Evolutionary conservation across 768 basidiomycete species (phyloP).

Genomic region (Nidularia sp.): DNA sequence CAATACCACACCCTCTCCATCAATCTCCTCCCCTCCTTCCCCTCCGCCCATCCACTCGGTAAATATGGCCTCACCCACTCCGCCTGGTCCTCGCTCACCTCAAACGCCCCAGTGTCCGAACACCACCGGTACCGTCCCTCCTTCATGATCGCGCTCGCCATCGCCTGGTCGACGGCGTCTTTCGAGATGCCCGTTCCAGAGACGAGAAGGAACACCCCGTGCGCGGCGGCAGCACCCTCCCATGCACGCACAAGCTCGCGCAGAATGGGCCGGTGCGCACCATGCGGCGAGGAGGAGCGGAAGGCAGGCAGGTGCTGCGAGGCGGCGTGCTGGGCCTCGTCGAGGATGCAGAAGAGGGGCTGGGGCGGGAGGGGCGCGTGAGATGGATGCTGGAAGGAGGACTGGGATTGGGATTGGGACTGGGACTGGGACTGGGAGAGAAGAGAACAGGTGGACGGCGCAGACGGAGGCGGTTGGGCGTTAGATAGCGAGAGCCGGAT

Average conservation of each 20-base stretch:
- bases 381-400: neutral
- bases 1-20: conserved; percentile 37
- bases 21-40: conserved; percentile 23
- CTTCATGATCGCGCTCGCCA: conserved; percentile 44
- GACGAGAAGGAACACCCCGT: conserved; percentile 38
- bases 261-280: conserved; percentile 30
- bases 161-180: conserved; percentile 37
- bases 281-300: conserved; percentile 29
- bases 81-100: conserved; percentile 22
- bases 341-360: conserved; percentile 40
- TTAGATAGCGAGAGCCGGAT: conserved; percentile 11
- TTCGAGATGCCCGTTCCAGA: conserved; percentile 44
- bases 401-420: too few relatives aligned
- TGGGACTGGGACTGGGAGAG: too few relatives aligned
- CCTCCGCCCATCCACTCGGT: conserved; percentile 21
- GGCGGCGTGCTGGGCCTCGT: conserved; percentile 42
- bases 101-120: conserved; percentile 41
- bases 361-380: conserved; percentile 9
- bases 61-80: conserved; percentile 34
- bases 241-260: conserved; percentile 38
- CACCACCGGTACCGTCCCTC: conserved; percentile 41
- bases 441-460: neutral
- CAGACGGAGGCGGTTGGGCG: conserved; percentile 11
- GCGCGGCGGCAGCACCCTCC: conserved; percentile 31
- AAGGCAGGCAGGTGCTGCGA: conserved; percentile 32